These are phyloP conservation scores for Orychophragmus violaceus DNA, from an alignment of 345 rosid species.

Conservation along the genomic window DNA sequence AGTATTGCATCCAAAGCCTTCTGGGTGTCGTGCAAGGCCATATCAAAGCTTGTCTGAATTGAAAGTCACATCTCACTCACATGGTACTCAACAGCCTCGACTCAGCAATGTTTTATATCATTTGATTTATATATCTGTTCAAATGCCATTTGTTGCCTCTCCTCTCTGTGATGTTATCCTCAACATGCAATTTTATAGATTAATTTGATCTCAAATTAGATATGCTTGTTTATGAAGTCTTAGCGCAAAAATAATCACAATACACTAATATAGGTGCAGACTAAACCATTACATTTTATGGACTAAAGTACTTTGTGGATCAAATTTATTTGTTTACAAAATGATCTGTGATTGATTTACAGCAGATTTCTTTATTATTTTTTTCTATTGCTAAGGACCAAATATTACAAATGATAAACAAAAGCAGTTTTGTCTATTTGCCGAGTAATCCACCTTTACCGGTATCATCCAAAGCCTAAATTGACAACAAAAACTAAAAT, in stretches of 20 bases:
- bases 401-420: no score
- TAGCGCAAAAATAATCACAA: neutral
- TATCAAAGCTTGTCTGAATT: slow-evolving; percentile 80
- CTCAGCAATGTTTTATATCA: slow-evolving; percentile 23
- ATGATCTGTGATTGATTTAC: no score
- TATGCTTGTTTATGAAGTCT: neutral
- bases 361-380: no score
- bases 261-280: no score
- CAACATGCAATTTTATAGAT: slow-evolving; percentile 6
- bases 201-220: slow-evolving; percentile 7
- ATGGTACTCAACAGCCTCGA: neutral
- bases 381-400: no score
- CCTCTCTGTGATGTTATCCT: neutral
- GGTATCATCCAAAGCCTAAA: no score
- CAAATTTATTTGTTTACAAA: no score
- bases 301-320: no score
- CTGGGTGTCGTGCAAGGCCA: slow-evolving; percentile 81
- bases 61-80: neutral
- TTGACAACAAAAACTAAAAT: neutral
- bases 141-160: slow-evolving; percentile 15
- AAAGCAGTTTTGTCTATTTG: no score
- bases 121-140: slow-evolving; percentile 20
- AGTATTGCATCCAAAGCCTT: slow-evolving; percentile 77
- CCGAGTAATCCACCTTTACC: no score
- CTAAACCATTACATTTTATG: no score